These are phyloP conservation scores for Metahyphopichia silvanorum DNA, from an alignment of 805 yeast genomes.

Conservation along the genomic window DNA sequence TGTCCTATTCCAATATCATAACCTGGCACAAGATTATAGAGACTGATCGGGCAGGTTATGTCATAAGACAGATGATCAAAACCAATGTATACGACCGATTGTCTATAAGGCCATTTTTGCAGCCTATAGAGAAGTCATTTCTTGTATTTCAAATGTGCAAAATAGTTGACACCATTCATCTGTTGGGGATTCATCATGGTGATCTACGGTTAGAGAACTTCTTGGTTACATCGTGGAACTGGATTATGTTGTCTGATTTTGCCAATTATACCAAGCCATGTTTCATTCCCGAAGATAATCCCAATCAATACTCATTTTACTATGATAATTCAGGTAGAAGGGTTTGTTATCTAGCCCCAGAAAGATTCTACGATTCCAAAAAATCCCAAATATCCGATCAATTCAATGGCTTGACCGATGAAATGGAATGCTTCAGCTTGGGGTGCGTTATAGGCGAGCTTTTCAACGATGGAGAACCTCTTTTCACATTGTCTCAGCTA, in stretches of 20 bases:
- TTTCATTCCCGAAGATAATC: slow-evolving; percentile 86
- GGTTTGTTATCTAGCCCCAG: slow-evolving; percentile 92
- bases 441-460: slow-evolving; percentile 92
- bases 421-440: slow-evolving; percentile 77
- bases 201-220: slow-evolving; percentile 91
- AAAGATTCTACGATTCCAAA: slow-evolving; percentile 57
- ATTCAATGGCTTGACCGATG: slow-evolving; percentile 38
- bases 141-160: slow-evolving; percentile 73
- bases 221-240: slow-evolving; percentile 82
- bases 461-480: slow-evolving; percentile 80
- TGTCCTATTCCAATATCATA: slow-evolving; percentile 55
- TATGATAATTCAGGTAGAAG: slow-evolving; percentile 88
- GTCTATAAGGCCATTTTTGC: slow-evolving; percentile 83
- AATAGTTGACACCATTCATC: slow-evolving; percentile 64
- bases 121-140: slow-evolving; percentile 78
- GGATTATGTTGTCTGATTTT: slow-evolving; percentile 81
- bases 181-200: slow-evolving; percentile 67
- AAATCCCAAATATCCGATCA: slow-evolving; percentile 15
- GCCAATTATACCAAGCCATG: slow-evolving; percentile 77
- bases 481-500: slow-evolving; percentile 82
- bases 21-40: slow-evolving; percentile 76
- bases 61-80: slow-evolving; percentile 76
- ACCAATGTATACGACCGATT: slow-evolving; percentile 85
- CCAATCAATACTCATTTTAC: slow-evolving; percentile 85
- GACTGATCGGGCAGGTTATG: slow-evolving; percentile 88